A percentile compares a stretch with the other conserved stretches of the same genome.
Evolutionary conservation across 768 basidiomycete species (phyloP).

Genomic region (Lactifluus hygrophoroides): DNA sequence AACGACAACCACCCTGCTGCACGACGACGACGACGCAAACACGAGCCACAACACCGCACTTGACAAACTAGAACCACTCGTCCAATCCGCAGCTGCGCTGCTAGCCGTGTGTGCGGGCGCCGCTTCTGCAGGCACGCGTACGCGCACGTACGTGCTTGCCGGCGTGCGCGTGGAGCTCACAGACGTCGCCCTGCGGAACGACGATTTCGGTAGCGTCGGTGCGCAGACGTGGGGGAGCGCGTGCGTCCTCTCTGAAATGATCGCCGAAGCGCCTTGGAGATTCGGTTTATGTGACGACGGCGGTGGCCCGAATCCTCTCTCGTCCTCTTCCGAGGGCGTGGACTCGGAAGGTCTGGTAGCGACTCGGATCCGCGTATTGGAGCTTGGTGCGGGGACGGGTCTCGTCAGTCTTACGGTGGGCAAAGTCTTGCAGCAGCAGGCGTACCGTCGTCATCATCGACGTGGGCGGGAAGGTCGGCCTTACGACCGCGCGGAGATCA

Average conservation of each 20-base stretch:
- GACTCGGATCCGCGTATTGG: conserved; percentile 34
- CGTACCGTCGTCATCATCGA: no score
- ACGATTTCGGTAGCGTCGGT: conserved; percentile 66
- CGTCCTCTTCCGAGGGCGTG: no score
- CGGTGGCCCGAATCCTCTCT: neutral
- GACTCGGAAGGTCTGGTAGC: no score
- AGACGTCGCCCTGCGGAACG: conserved; percentile 62
- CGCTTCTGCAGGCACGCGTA: conserved; percentile 50
- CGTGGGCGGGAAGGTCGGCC: no score
- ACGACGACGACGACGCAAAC: neutral
- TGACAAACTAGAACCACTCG: conserved; percentile 32
- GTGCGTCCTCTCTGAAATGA: conserved; percentile 69
- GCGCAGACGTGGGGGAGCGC: conserved; percentile 88
- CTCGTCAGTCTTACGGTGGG: conserved; percentile 38
- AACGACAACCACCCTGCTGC: neutral
- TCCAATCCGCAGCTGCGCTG: conserved; percentile 49
- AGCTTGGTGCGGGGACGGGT: conserved; percentile 53
- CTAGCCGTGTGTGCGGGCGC: conserved; percentile 59
- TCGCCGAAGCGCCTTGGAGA: conserved; percentile 44
- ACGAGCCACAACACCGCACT: neutral
- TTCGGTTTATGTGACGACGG: conserved; percentile 36
- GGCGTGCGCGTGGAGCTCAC: conserved; percentile 39
- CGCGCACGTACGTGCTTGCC: conserved; percentile 44
- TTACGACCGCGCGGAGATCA: conserved; percentile 24
- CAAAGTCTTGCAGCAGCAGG: conserved; percentile 24